phyloP scores from a whole-genome alignment of 208 protist species.

The Leishmania aethiopica region DNA sequence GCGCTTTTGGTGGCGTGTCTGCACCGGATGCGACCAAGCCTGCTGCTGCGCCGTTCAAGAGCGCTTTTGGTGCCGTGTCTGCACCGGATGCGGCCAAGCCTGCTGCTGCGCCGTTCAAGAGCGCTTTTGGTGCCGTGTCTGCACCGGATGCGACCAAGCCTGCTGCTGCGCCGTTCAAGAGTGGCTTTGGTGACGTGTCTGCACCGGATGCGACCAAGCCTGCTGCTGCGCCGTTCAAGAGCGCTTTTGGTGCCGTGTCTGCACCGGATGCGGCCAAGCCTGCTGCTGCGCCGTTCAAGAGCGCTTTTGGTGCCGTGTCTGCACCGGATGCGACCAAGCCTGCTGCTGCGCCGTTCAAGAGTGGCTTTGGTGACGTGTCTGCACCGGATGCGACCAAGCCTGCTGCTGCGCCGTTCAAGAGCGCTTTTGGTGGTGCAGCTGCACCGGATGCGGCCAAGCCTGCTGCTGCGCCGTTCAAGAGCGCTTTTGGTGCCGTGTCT shows the following conservation, averaged over 20 bases:
- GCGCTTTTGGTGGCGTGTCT: too few species aligned
- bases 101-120: background rate
- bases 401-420: background rate
- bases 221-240: background rate
- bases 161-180: background rate
- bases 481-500: background rate
- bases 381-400: background rate
- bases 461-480: background rate
- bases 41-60: too few species aligned
- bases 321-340: background rate
- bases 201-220: background rate
- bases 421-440: background rate
- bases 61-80: too few species aligned
- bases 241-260: background rate
- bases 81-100: background rate
- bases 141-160: background rate
- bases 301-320: background rate
- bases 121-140: background rate
- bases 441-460: constrained; percentile 8
- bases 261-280: background rate
- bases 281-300: background rate
- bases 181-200: background rate
- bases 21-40: too few species aligned
- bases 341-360: background rate
- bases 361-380: background rate